Percentiles rank a stretch among this genome's conserved stretches.
phyloP scores from a whole-genome alignment of 805 yeast genomes.

The Kluyveromyces aestuarii region DNA sequence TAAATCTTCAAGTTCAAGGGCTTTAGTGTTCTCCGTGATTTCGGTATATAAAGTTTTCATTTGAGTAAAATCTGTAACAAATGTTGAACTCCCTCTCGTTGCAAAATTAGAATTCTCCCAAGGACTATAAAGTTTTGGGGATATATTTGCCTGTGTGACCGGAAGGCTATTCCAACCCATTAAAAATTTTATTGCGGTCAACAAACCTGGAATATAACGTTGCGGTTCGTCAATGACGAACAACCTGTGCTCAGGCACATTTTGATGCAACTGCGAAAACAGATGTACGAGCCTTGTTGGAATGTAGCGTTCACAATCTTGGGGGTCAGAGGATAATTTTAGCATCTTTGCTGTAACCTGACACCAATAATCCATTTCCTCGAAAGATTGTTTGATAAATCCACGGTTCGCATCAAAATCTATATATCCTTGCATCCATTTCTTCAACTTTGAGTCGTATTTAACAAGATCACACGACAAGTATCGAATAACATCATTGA shows the following conservation, averaged over 20 bases:
- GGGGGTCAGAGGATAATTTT: neutral
- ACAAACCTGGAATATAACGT: slow-evolving; percentile 10
- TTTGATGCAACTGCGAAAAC: slow-evolving; percentile 13
- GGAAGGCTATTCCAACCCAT: slow-evolving; percentile 1
- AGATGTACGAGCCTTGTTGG: slow-evolving; percentile 23
- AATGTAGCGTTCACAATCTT: slow-evolving; percentile 10
- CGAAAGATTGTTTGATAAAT: slow-evolving; percentile 6
- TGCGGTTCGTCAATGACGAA: slow-evolving; percentile 21
- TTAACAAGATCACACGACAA: slow-evolving; percentile 21
- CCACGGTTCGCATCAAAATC: slow-evolving; percentile 8
- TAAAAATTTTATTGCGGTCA: slow-evolving; percentile 5
- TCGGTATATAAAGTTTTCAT: slow-evolving; percentile 12
- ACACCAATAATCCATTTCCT: slow-evolving; percentile 20
- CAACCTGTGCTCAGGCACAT: slow-evolving; percentile 20
- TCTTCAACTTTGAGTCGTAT: slow-evolving; percentile 3
- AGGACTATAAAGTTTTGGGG: neutral
- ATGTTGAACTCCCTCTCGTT: slow-evolving; percentile 1
- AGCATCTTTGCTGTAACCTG: slow-evolving; percentile 6
- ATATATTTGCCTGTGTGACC: slow-evolving; percentile 1
- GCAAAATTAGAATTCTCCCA: neutral
- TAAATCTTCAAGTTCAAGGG: slow-evolving; percentile 14
- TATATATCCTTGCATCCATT: slow-evolving; percentile 23
- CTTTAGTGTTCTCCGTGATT: slow-evolving; percentile 10
- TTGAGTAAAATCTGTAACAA: slow-evolving; percentile 13
- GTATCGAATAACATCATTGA: slow-evolving; percentile 21